Evolutionary conservation across 148 eudicot species (phyloP), one percentile per base, ranked within the genome.

Genomic region (Chenopodium album): DNA sequence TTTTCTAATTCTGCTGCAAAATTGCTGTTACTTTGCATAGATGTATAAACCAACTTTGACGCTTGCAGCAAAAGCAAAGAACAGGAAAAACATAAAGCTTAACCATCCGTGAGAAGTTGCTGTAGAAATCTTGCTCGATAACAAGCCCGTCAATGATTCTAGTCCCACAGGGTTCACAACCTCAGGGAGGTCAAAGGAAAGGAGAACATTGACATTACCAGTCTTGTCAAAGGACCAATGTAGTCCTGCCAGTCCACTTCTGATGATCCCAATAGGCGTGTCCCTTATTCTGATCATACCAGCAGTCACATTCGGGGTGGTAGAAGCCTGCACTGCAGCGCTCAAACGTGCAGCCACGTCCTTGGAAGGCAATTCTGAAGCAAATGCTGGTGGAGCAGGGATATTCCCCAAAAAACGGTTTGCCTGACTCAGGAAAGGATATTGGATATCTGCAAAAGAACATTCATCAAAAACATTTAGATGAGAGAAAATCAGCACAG

Each of bases 351-450:
- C 89, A 23, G 80, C 86, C 67, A 88, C 67, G 54, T 87, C 92
- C 83, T 92, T 97, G n/a, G 88, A 60, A 17, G 98, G 98, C 78
- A 90, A 85, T 79, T 97, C 98, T 31, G 95, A 85, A 50, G 98
- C 97, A 85, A 87, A 91, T 60, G 97, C 98, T 67, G 98, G 90
- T 81, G 93, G 95, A 71, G 97, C 95, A 69, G 93, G 88, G 47
- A 90, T 85, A 79, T 83, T 83, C 67, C 89, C 94, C 85, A 97
- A 78, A 91, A 90, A 83, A 23, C 82, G 81, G 80, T 87, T 91
- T 23, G 93, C 94, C 66, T 88, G 83, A 86, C 91, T 76, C 74
- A 88, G 19, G 77, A 84, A 90, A 54, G 92, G 89, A 76, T 87
- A 84, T 75, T 83, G 82, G 65, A 75, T 54, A 82, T 87, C 99